Evolutionary conservation across 257 asterid species (phyloP), one percentile per base, ranked within the genome.

Genomic region (Salvia splendens): DNA sequence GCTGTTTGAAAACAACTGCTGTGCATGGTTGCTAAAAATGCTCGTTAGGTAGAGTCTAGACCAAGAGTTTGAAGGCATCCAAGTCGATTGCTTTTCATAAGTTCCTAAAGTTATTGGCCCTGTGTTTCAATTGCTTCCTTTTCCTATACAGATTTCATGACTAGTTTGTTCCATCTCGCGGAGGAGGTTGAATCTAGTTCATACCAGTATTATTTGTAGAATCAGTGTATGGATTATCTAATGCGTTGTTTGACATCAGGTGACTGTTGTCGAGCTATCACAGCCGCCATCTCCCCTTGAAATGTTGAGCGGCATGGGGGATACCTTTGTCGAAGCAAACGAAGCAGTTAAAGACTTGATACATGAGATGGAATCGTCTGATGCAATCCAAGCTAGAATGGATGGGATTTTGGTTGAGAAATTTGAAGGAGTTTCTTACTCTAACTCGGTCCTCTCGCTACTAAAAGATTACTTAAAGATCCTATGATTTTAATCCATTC

Each of bases 381-480:
- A 75, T 47, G 88, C 79, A 59, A 59, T 84, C 74, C 94, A 86
- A 79, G 88, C 90, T 52, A 82, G 87, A 41, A 82, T 86, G 85
- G 94, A 86, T 3, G 87, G 94, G 9, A 76, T 84, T 50, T 67
- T 84, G 79, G 74, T 82, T 63, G 81, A 84, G 78, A 73, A 68
- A 68, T 57, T 82, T 60, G 86, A 83, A 14, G 90, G 84, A 68
- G 75, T 74, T 45, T 62, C 83, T 70, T 47, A 48, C 43, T 66
- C 82, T 69, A 76, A 61, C 57, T 75, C 80, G 16, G 43, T 64
- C 61, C 45, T 78, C 38, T 55, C 55, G 52, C 66, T 82, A 57
- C 59, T 86, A 20, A 84, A 71, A 71, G 85, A 82, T 51, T 78
- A 43, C 64, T 73, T 87, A 14, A 74, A 83, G 77, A 77, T 74